Conservation (phyloP, 2,329 filamentous ascomycete genomes). For the Apiospora phragmitis region DNA sequence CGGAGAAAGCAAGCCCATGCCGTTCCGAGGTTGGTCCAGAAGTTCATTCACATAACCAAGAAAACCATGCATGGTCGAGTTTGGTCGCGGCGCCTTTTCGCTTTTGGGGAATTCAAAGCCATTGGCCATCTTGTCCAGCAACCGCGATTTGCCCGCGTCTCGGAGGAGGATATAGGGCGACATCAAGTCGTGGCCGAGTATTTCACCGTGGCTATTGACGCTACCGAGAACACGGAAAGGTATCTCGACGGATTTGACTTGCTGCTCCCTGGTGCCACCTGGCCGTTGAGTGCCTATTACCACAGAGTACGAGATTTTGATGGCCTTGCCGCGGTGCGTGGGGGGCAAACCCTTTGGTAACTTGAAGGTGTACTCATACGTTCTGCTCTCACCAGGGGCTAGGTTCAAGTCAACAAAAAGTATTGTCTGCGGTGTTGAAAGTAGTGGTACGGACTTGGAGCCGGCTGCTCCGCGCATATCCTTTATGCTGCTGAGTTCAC, state of each 20-base stretch:
- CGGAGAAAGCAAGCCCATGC: conserved; percentile 69
- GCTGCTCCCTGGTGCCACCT: conserved; percentile 74
- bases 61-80: conserved; percentile 64
- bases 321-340: conserved; percentile 85
- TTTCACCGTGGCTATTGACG: conserved; percentile 84
- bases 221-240: conserved; percentile 93
- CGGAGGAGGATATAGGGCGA: conserved; percentile 86
- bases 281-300: conserved; percentile 89
- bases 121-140: conserved; percentile 39
- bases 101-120: conserved; percentile 22
- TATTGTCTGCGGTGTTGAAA: conserved; percentile 95
- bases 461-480: conserved; percentile 92
- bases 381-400: conserved; percentile 82
- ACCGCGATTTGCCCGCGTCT: conserved; percentile 73
- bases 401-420: conserved; percentile 91
- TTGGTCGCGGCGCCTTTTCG: conserved; percentile 29
- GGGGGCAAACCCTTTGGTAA: conserved; percentile 89
- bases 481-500: conserved; percentile 88
- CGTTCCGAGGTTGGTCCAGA: conserved; percentile 58
- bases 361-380: conserved; percentile 83
- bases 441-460: conserved; percentile 81
- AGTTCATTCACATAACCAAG: conserved; percentile 76
- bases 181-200: conserved; percentile 92
- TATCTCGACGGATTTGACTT: conserved; percentile 86
- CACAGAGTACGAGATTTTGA: conserved; percentile 90